Conservation (phyloP, 2,329 filamentous ascomycete species). For the Nigrospora sphaerica region DNA sequence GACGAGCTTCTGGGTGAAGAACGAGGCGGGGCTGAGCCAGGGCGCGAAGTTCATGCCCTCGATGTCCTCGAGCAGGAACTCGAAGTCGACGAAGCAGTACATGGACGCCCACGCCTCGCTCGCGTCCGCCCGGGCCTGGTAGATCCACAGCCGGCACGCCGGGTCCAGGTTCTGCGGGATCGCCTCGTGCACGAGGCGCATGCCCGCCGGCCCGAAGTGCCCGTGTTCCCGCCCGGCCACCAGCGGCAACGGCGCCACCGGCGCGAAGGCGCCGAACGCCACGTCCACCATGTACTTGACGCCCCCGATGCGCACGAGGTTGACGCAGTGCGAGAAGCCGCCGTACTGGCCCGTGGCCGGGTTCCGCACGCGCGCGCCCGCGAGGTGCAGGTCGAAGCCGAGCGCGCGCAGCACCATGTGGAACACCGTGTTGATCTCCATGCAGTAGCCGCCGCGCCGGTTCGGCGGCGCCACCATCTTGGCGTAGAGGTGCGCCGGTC, state of each 20-base stretch:
- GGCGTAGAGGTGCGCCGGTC: constrained; percentile 25
- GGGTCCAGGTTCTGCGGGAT: constrained; percentile 15
- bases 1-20: constrained; percentile 28
- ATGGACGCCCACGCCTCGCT: constrained; percentile 28
- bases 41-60: constrained; percentile 29
- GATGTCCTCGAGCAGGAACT: constrained; percentile 31
- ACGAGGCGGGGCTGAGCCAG: constrained; percentile 20
- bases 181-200: constrained; percentile 19
- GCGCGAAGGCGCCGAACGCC: constrained; percentile 15
- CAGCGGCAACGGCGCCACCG: constrained; percentile 8
- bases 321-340: constrained; percentile 20
- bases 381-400: constrained; percentile 24
- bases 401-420: constrained; percentile 31
- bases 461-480: constrained; percentile 25
- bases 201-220: constrained; percentile 18
- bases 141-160: constrained; percentile 13
- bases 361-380: constrained; percentile 15
- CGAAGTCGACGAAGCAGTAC: constrained; percentile 39
- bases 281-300: constrained; percentile 14
- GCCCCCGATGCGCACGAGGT: constrained; percentile 11
- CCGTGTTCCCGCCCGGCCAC: not conserved
- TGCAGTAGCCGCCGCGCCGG: constrained; percentile 37
- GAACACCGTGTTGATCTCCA: constrained; percentile 36
- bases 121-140: constrained; percentile 12
- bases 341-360: constrained; percentile 5